phyloP scores from a whole-genome alignment of 2,329 filamentous ascomycete species.

The Apiospora marii region DNA sequence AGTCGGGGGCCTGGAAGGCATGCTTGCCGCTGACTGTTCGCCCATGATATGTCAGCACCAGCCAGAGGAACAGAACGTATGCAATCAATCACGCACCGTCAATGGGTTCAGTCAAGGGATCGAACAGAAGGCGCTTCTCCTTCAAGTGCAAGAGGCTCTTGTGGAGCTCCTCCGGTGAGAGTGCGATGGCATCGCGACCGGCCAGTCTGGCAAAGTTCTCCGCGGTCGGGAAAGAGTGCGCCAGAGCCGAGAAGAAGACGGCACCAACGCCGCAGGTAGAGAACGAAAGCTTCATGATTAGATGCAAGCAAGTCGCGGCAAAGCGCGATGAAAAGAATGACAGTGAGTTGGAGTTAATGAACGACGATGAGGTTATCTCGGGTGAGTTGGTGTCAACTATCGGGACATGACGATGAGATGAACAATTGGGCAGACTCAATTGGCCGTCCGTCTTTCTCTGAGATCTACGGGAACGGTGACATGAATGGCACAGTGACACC shows the following conservation, averaged over 20 bases:
- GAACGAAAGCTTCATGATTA: slow-evolving; percentile 14
- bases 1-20: slow-evolving; percentile 31
- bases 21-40: slow-evolving; percentile 30
- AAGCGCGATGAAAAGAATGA: slow-evolving; percentile 22
- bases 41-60: background rate
- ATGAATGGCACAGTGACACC: slow-evolving; percentile 4
- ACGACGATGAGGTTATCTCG: background rate
- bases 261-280: slow-evolving; percentile 22
- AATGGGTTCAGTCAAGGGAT: slow-evolving; percentile 31
- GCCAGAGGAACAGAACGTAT: too few species aligned
- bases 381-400: background rate
- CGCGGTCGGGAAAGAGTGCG: slow-evolving; percentile 32
- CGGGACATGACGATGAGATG: background rate
- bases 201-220: slow-evolving; percentile 33
- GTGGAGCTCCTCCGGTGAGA: slow-evolving; percentile 28
- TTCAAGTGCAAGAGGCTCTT: slow-evolving; percentile 29
- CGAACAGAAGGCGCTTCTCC: slow-evolving; percentile 31
- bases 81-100: slow-evolving; percentile 24
- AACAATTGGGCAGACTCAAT: slow-evolving; percentile 1
- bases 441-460: background rate
- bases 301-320: background rate
- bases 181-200: slow-evolving; percentile 25
- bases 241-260: slow-evolving; percentile 24
- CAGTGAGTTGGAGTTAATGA: slow-evolving; percentile 15
- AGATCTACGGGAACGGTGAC: slow-evolving; percentile 19